Percentiles rank a stretch among this genome's conserved stretches.
phyloP scores from a whole-genome alignment of 352 stramenopile species.

The Globisporangium splendens region DNA sequence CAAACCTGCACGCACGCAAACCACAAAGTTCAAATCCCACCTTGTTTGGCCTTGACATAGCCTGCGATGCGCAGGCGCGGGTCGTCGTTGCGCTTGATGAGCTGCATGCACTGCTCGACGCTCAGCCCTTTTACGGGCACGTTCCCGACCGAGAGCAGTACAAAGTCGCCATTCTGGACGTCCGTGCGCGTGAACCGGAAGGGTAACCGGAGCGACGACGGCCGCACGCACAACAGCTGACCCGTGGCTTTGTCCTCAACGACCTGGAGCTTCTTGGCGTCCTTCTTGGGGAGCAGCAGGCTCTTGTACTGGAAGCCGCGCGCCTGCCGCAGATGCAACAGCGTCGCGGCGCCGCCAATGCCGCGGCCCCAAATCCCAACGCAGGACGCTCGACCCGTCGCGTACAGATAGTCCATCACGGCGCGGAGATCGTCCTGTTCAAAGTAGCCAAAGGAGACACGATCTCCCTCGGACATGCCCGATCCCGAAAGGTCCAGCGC shows the following conservation, averaged over 20 bases:
- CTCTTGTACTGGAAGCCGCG: slow-evolving; percentile 47
- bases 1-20: neutral
- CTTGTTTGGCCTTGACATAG: slow-evolving; percentile 13
- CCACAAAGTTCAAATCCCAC: slow-evolving; percentile 7
- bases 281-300: slow-evolving; percentile 30
- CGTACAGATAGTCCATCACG: slow-evolving; percentile 65
- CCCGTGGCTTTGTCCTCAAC: slow-evolving; percentile 36
- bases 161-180: slow-evolving; percentile 61
- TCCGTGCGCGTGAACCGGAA: slow-evolving; percentile 62
- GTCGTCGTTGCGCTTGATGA: slow-evolving; percentile 27
- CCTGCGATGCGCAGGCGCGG: slow-evolving; percentile 23
- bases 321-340: slow-evolving; percentile 49
- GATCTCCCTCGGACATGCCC: slow-evolving; percentile 58
- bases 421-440: slow-evolving; percentile 60
- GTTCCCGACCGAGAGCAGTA: slow-evolving; percentile 56
- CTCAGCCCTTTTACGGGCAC: slow-evolving; percentile 37
- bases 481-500: slow-evolving; percentile 71
- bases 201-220: slow-evolving; percentile 27
- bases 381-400: slow-evolving; percentile 41
- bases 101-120: slow-evolving; percentile 25
- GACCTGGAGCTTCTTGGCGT: slow-evolving; percentile 39
- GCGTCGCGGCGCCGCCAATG: slow-evolving; percentile 47
- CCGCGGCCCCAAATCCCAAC: slow-evolving; percentile 68
- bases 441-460: slow-evolving; percentile 66
- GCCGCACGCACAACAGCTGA: slow-evolving; percentile 47